phyloP scores from a whole-genome alignment of 805 yeast species.

The Komagataella phaffii region DNA sequence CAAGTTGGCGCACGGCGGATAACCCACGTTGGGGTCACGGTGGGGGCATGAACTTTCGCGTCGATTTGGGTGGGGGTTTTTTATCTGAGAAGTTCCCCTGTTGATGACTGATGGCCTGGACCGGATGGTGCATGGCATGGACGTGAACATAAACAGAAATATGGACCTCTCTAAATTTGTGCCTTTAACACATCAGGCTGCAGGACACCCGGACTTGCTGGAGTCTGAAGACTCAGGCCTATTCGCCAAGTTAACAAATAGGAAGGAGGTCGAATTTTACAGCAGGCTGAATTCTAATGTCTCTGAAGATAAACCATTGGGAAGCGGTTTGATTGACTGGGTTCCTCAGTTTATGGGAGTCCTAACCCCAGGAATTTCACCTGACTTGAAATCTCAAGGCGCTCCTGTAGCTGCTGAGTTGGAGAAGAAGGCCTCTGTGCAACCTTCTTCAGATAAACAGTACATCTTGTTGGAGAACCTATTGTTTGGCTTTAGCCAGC shows the following conservation, averaged over 20 bases:
- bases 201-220: conserved; percentile 82
- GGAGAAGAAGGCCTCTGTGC: conserved; percentile 4
- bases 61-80: background rate
- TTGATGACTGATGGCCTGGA: background rate
- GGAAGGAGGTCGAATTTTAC: conserved; percentile 71
- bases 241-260: conserved; percentile 55
- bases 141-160: background rate
- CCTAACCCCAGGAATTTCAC: conserved; percentile 29
- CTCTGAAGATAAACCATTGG: conserved; percentile 15
- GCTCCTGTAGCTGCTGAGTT: conserved; percentile 11
- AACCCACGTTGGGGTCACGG: too few species aligned
- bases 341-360: conserved; percentile 55
- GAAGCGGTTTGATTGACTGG: conserved; percentile 33
- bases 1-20: too few species aligned
- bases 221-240: conserved; percentile 50
- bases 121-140: background rate
- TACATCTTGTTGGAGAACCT: conserved; percentile 64
- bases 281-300: conserved; percentile 13
- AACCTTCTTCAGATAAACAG: conserved; percentile 8
- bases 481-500: conserved; percentile 43
- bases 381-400: conserved; percentile 9
- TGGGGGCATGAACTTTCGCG: background rate
- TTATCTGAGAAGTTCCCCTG: too few species aligned
- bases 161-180: conserved; percentile 4
- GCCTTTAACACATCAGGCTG: conserved; percentile 57